Evolutionary conservation across 2,329 filamentous ascomycete genomes (phyloP), one percentile per base, ranked within the genome.

Genomic region (Aspergillus clavatus): DNA sequence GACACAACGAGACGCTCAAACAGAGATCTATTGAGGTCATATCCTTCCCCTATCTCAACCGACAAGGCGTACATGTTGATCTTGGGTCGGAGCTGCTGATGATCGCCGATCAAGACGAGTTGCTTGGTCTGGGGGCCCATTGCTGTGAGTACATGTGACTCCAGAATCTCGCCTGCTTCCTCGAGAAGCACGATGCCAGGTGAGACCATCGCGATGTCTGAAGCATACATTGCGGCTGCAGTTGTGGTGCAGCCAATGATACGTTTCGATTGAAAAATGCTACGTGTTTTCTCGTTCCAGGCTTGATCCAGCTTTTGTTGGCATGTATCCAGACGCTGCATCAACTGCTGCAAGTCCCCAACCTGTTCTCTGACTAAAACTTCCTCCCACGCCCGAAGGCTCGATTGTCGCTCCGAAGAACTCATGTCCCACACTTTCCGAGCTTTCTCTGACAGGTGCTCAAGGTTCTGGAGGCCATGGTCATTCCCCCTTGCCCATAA

Each of bases 201-300:
- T 0, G 66, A 61, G 0, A 76, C 77, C 0, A 72, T 68, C 4
- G 72, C 72, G 7, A 89, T 72, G 1, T 78, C 68, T 0, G 74
- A 63, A 0, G 72, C 65, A 40, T 84, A 77, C 63, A 74, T 87
- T 0, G 86, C 82, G 0, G 84, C 84, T 0, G 72, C 83, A 0
- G 82, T 89, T 0, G 85, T 89, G 0, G 86, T 89, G 51, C 82
- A 87, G 0, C 75, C 83, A 35, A 89, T 82, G 10, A 89, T 73
- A 1, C 76, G 70, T 54, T 80, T 84, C 0, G 55, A 59, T n/a
- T 65, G 62, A 2, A 87, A 69, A 0, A 75, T 68, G 0, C 40
- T 19, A 2, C 45, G 38, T 2, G 31, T 52, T 19, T 27, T 55
- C 22, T 60, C 50, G 5, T 48, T 44, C 28, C 37, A 50, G 2